Percentiles rank a stretch among this genome's conserved stretches.
Evolutionary conservation across 176 grass and related monocot genomes (phyloP).

Genomic region (Rhipidocladum racemiflorum): DNA sequence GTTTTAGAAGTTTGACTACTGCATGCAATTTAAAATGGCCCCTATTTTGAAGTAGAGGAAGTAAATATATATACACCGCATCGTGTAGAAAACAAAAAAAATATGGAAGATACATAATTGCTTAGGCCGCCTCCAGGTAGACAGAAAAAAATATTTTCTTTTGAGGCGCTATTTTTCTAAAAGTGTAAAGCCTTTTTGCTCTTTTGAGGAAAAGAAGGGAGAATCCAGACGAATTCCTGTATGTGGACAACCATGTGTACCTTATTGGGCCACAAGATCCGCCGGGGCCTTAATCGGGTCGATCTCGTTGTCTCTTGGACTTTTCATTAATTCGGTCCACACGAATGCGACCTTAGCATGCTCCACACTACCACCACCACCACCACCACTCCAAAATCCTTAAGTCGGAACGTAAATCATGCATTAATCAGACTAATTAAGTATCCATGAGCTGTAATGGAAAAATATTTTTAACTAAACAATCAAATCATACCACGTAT

Average conservation of each 20-base stretch:
- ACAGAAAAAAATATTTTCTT: neutral
- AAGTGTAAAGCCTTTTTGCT: neutral
- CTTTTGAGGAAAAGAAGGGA: neutral
- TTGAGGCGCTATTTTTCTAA: neutral
- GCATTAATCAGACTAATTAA: too few relatives aligned
- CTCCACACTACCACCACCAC: too few relatives aligned
- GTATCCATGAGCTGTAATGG: too few relatives aligned
- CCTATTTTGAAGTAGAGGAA: neutral
- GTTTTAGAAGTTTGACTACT: too few relatives aligned
- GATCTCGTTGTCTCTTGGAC: constrained; percentile 13
- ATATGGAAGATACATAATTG: neutral
- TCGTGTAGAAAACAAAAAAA: neutral
- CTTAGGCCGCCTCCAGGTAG: neutral
- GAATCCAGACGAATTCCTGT: neutral
- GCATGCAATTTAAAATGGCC: neutral
- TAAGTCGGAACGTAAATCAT: too few relatives aligned
- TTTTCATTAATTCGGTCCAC: constrained; percentile 12
- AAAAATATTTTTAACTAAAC: too few relatives aligned
- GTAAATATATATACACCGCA: neutral
- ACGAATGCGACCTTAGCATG: neutral
- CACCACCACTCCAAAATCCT: too few relatives aligned
- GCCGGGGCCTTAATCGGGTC: constrained; percentile 16
- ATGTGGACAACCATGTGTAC: neutral
- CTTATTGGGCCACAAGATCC: constrained; percentile 37
- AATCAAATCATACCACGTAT: too few relatives aligned